These are phyloP conservation scores for Heracleum sosnowskyi DNA, from an alignment of 129 eudicot species.

Conservation along the genomic window DNA sequence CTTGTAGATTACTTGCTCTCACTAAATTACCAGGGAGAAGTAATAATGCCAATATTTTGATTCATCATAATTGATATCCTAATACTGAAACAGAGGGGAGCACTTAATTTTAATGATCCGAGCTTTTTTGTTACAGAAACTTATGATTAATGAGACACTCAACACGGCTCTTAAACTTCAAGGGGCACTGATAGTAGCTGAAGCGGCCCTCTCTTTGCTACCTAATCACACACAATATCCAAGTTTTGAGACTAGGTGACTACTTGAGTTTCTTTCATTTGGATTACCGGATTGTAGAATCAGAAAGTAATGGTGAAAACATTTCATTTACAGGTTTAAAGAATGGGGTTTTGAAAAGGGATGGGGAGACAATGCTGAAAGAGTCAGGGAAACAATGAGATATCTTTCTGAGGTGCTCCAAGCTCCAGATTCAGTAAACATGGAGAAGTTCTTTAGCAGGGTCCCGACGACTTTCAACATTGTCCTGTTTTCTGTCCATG, in stretches of 20 bases:
- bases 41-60: slow-evolving; percentile 15
- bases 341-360: slow-evolving; percentile 99
- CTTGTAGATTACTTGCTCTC: slow-evolving; percentile 83
- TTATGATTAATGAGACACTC: slow-evolving; percentile 87
- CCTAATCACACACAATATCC: slow-evolving; percentile 62
- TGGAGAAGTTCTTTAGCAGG: slow-evolving; percentile 68
- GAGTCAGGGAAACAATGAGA: slow-evolving; percentile 61
- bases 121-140: slow-evolving; percentile 48
- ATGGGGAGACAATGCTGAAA: slow-evolving; percentile 87
- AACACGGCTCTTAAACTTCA: slow-evolving; percentile 79
- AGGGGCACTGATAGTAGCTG: slow-evolving; percentile 65
- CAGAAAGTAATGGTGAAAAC: neutral
- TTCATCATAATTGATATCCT: neutral
- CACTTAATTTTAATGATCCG: neutral
- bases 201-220: slow-evolving; percentile 60
- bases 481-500: slow-evolving; percentile 85
- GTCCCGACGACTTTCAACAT: slow-evolving; percentile 72
- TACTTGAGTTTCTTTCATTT: neutral
- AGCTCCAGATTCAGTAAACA: slow-evolving; percentile 84
- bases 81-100: neutral
- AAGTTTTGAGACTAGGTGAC: slow-evolving; percentile 71
- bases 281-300: neutral
- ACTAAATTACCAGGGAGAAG: slow-evolving; percentile 73
- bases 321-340: slow-evolving; percentile 50
- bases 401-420: slow-evolving; percentile 75